These are phyloP conservation scores for Dendrocalamus sinicus DNA, from an alignment of 176 grass and related monocot species.

Conservation along the genomic window DNA sequence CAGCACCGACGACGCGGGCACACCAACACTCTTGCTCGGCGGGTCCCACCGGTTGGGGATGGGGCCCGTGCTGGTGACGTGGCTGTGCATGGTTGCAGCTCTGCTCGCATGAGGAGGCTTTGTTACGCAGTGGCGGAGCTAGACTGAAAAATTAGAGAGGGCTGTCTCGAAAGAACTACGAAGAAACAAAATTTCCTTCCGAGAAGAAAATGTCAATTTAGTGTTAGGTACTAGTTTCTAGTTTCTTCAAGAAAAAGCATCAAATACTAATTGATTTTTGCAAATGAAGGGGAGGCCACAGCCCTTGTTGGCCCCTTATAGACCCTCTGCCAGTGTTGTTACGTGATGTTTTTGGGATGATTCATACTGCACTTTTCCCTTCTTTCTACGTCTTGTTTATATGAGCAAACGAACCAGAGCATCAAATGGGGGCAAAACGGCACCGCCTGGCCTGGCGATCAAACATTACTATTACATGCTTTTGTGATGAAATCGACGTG, in stretches of 20 bases:
- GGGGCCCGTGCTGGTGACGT: constrained; percentile 40
- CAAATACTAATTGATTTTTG: too few species aligned
- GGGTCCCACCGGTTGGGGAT: constrained; percentile 32
- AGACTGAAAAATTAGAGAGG: too few species aligned
- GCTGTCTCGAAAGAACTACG: too few species aligned
- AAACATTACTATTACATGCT: neutral
- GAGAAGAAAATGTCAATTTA: too few species aligned
- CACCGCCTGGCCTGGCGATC: neutral
- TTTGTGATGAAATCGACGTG: neutral
- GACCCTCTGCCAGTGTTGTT: too few species aligned
- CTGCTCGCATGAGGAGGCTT: neutral
- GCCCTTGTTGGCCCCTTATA: too few species aligned
- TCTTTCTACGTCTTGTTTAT: neutral
- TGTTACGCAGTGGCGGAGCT: neutral
- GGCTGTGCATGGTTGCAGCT: constrained; percentile 21
- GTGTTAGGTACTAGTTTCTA: too few species aligned
- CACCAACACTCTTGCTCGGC: constrained; percentile 40
- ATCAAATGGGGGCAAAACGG: neutral
- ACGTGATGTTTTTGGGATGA: neutral
- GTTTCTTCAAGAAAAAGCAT: too few species aligned
- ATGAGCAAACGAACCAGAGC: neutral
- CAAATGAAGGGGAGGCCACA: too few species aligned
- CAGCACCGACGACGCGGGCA: constrained; percentile 23
- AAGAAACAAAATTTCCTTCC: too few species aligned
- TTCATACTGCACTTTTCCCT: neutral